These are phyloP conservation scores for Cyphellophora europaea DNA, from an alignment of 2,329 filamentous ascomycete species.

Conservation along the genomic window DNA sequence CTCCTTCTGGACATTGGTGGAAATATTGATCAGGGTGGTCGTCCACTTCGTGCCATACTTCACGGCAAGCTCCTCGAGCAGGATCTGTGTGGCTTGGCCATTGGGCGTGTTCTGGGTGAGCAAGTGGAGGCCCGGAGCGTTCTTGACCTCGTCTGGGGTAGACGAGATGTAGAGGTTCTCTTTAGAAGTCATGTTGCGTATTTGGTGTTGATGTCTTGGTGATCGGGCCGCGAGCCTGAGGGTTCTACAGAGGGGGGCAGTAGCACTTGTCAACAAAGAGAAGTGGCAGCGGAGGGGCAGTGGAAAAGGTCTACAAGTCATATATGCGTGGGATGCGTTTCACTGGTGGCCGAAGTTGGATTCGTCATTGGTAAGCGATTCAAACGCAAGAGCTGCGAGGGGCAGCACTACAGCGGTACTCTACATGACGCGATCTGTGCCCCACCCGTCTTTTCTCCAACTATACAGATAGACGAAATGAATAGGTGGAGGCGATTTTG, in stretches of 20 bases:
- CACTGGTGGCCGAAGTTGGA: too few species aligned
- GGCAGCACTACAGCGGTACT: too few species aligned
- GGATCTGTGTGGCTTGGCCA: constrained; percentile 43
- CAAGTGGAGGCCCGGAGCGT: constrained; percentile 43
- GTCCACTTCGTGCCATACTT: constrained; percentile 41
- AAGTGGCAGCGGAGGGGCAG: neutral
- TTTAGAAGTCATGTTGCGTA: constrained; percentile 23
- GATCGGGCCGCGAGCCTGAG: too few species aligned
- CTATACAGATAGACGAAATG: too few species aligned
- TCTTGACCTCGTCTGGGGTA: constrained; percentile 36
- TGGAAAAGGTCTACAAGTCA: neutral
- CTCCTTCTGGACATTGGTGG: constrained; percentile 47
- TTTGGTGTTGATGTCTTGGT: neutral
- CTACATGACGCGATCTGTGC: too few species aligned
- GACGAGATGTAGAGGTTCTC: constrained; percentile 33
- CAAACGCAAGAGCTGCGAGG: too few species aligned
- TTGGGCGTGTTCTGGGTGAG: constrained; percentile 44
- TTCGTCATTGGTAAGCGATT: too few species aligned
- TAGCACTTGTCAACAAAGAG: neutral
- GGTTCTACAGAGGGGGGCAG: too few species aligned
- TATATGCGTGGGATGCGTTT: too few species aligned
- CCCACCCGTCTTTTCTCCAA: too few species aligned
- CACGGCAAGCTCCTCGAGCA: constrained; percentile 46
- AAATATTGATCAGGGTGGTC: constrained; percentile 40
- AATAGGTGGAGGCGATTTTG: too few species aligned